Evolutionary conservation across 1,284 basidiomycete species (phyloP), one percentile per base, ranked within the genome.

Genomic region (Puccinia hordei): DNA sequence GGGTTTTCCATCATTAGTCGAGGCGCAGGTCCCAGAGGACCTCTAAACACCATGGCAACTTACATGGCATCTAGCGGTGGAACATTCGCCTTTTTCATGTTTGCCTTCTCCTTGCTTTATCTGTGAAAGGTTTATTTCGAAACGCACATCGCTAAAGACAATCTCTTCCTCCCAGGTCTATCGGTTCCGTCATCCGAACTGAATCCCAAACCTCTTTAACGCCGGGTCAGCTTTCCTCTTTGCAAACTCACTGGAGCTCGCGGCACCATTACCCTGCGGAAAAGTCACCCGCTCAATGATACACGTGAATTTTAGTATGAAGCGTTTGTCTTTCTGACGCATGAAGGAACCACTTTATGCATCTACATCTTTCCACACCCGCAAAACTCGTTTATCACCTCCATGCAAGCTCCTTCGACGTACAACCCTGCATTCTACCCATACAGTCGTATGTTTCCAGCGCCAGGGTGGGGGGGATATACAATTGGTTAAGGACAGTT

Each of bases 61-160:
- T 80, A 80, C 57, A 80, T 80, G 77, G 44, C 59, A 12, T 80
- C 77, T 6, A 80, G 77, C 35, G 77, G 77, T n/a, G 77, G 77
- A n/a, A 80, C 77, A 22, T 80, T 80, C 59, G 77, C 77, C 22
- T 80, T 80, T 46, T 80, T 80, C 46, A 80, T 80, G 77, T 80
- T 24, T 13, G 77, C 71, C n/a, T 38, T 55, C n/a, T 49, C 27
- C 10, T 27, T 4, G 22, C 1, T 35, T 73, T 30, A 33, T 57
- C 13, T 24, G 44, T 13, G 9, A 24, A 38, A 49, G 10, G 35
- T 51, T 1, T 33, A 49, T 33, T 38, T 69, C 12, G 9, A 27
- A 27, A 41, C 3, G 17, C 61, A 46, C 19, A 19, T 46, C n/a
- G 5, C 30, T 49, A 19, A 44, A 51, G 38, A 41, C 38, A 41